Evolutionary conservation across 768 basidiomycete genomes (phyloP).

Genomic region (Suillus paluster): DNA sequence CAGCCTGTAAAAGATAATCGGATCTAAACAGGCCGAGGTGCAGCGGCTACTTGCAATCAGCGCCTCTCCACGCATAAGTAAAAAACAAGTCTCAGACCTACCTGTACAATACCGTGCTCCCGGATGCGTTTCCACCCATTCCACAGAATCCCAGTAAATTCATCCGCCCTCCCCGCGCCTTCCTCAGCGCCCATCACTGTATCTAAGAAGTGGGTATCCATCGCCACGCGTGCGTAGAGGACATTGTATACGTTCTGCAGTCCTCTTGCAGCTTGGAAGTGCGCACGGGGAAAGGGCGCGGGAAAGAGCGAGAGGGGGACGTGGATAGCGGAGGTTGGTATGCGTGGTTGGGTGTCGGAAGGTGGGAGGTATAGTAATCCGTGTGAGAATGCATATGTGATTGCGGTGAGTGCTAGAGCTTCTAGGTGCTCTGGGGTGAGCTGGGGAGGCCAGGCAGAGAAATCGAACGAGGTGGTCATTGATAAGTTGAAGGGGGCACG

Average conservation of each 20-base stretch:
- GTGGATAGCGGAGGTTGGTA: constrained; percentile 79
- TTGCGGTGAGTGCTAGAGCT: constrained; percentile 64
- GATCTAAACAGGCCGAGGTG: constrained; percentile 93
- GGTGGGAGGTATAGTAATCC: constrained; percentile 84
- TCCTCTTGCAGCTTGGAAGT: constrained; percentile 66
- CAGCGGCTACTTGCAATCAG: constrained; percentile 68
- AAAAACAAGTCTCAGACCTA: too few species aligned
- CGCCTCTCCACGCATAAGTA: too few species aligned
- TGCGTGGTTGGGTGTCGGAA: constrained; percentile 42
- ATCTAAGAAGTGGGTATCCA: constrained; percentile 82
- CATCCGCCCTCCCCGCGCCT: constrained; percentile 83
- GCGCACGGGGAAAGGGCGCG: constrained; percentile 75
- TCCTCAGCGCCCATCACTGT: constrained; percentile 77
- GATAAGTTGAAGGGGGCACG: neutral
- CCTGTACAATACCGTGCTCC: constrained; percentile 64
- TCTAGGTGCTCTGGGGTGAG: constrained; percentile 62
- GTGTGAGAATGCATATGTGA: constrained; percentile 84
- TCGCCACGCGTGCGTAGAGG: constrained; percentile 83
- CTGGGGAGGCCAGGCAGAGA: constrained; percentile 75
- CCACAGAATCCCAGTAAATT: constrained; percentile 88
- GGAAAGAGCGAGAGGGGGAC: constrained; percentile 91
- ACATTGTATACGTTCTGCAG: constrained; percentile 83
- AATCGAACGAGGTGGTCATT: constrained; percentile 50
- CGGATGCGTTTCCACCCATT: constrained; percentile 79
- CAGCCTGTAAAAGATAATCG: constrained; percentile 86